Evolutionary conservation across 768 basidiomycete species (phyloP), one percentile per base, ranked within the genome.

Genomic region (Serendipita sp.): DNA sequence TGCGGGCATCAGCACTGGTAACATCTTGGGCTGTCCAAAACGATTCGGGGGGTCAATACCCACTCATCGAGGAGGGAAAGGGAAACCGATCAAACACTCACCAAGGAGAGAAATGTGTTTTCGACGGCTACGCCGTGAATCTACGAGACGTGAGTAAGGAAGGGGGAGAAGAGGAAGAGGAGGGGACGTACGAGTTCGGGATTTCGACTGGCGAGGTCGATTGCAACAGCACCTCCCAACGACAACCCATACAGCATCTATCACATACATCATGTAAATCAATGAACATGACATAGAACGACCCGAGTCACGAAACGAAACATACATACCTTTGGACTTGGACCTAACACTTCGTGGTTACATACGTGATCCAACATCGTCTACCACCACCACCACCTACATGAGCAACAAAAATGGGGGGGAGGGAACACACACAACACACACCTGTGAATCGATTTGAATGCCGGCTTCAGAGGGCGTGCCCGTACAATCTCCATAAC

Each of bases 41-140:
- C 24, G 24, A 24, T 24, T 24, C 24, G 24, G 24, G 24, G 24
- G 24, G 24, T 24, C 24, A 24, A 24, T 24, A 24, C 24, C 24
- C 24, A 24, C 24, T 1, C 24, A 24, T 24, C 1, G 24, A 24
- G 64, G 45, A 24, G 64, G 45, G 28, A 38, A 32, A 24, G 7
- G n/a, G 30, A 4, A 45, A 15, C 65, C 72, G 45, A 24, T 24
- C 24, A 24, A 24, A 24, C 24, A 24, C 24, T 24, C 58, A 71
- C 71, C 35, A 80, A 72, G 30, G 75, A 77, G 46, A 75, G 67
- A 68, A 78, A 79, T 0, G 79, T 78, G 70, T 80, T 80, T 71
- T 80, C 79, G 63, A 80, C 65, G 44, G 79, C 75, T 11, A 79
- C 63, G 2, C 73, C 78, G 51, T 70, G 69, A 34, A 76, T 68